Conservation (phyloP, 129 eudicot genomes). For the carrot (Daucus carota) region DNA sequence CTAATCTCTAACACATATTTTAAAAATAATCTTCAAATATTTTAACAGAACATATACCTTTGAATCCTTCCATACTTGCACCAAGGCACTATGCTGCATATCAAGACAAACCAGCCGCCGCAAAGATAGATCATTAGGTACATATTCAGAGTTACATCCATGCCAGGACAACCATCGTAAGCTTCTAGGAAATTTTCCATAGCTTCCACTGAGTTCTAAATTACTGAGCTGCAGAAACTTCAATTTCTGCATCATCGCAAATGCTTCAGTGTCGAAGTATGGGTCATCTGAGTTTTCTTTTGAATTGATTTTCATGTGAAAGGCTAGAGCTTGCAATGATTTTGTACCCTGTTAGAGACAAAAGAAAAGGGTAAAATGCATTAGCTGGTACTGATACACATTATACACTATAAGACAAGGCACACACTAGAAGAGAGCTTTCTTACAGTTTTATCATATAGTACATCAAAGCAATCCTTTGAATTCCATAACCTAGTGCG, state of each 20-base stretch:
- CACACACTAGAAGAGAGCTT: neutral
- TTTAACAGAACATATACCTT: neutral
- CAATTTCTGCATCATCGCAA: conserved; percentile 19
- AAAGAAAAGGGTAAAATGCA: neutral
- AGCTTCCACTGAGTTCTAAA: conserved; percentile 23
- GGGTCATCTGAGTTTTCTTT: neutral
- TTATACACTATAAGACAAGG: neutral
- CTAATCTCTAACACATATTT: no score
- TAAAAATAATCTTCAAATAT: no score
- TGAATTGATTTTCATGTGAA: conserved; percentile 7
- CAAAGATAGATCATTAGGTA: conserved; percentile 15
- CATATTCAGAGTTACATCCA: neutral
- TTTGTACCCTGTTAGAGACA: conserved; percentile 10
- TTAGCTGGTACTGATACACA: neutral
- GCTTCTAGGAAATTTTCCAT: conserved; percentile 9
- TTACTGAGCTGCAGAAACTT: conserved; percentile 20
- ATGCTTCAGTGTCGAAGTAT: conserved; percentile 10
- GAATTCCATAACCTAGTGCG: conserved; percentile 17
- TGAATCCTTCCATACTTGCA: neutral
- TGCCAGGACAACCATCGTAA: conserved; percentile 21
- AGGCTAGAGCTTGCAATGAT: conserved; percentile 11
- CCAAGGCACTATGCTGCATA: neutral
- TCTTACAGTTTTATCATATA: conserved; percentile 18
- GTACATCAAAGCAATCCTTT: conserved; percentile 11
- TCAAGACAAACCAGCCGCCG: conserved; percentile 16